These are phyloP conservation scores for Hypoxylon cercidicola DNA, from an alignment of 495 filamentous ascomycete genomes.

Conservation along the genomic window DNA sequence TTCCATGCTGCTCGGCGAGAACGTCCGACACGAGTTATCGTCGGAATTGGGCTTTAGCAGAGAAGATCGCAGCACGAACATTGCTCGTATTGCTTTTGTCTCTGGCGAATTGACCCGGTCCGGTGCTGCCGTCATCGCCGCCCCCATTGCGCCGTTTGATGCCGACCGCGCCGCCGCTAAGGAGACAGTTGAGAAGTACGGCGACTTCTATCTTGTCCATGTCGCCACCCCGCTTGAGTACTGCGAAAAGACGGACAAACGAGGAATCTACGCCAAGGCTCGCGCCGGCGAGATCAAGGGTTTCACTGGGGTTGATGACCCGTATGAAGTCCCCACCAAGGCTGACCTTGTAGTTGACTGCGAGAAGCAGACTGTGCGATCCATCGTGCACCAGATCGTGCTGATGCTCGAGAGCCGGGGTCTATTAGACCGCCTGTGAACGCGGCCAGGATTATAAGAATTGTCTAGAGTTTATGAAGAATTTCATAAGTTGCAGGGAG, in stretches of 20 bases:
- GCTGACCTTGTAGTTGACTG: constrained; percentile 85
- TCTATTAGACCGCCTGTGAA: constrained; percentile 71
- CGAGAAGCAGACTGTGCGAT: constrained; percentile 86
- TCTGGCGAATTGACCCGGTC: constrained; percentile 92
- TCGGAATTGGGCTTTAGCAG: constrained; percentile 95
- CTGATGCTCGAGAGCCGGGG: constrained; percentile 90
- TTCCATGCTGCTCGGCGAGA: constrained; percentile 92
- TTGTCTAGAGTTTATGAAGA: not conserved
- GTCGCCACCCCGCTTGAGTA: constrained; percentile 92
- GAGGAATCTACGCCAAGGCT: constrained; percentile 87
- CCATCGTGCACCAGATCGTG: constrained; percentile 96
- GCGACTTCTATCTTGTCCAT: constrained; percentile 93
- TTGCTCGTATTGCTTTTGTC: constrained; percentile 96
- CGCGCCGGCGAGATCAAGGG: constrained; percentile 94
- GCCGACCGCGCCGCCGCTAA: constrained; percentile 75
- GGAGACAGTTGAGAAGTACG: constrained; percentile 86
- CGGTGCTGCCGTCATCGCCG: constrained; percentile 94
- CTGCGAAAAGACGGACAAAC: constrained; percentile 94
- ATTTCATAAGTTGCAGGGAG: not conserved
- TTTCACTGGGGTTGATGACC: constrained; percentile 98
- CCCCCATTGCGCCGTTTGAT: constrained; percentile 97
- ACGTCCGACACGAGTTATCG: constrained; percentile 90
- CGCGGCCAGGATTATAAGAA: not conserved
- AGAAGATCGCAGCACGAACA: constrained; percentile 94
- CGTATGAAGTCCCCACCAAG: constrained; percentile 88